Conservation (phyloP, 2,329 filamentous ascomycete genomes). For the Apiospora phragmitis region DNA sequence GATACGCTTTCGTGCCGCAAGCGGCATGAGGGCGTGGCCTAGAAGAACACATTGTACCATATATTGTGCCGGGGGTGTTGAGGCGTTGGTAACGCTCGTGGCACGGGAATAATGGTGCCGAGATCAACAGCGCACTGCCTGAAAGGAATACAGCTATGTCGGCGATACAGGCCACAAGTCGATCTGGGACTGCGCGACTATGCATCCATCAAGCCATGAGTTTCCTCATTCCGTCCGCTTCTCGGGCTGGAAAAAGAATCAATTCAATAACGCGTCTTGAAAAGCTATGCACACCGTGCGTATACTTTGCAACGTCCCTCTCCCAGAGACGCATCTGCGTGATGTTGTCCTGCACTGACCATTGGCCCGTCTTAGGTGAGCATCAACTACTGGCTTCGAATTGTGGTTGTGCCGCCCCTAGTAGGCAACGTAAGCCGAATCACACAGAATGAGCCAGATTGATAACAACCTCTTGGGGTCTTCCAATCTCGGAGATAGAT, state of each 20-base stretch:
- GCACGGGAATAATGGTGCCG: not conserved
- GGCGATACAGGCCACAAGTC: not conserved
- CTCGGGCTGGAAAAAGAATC: not conserved
- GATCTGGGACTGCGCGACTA: not conserved
- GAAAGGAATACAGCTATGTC: not conserved
- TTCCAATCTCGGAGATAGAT: not conserved
- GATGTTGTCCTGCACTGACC: too few relatives aligned
- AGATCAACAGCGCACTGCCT: not conserved
- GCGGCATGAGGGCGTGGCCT: constrained; percentile 9
- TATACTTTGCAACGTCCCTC: not conserved
- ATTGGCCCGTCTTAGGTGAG: not conserved
- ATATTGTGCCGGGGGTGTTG: not conserved
- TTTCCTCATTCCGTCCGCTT: not conserved
- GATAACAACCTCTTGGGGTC: not conserved
- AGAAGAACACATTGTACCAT: not conserved
- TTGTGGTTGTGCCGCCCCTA: not conserved
- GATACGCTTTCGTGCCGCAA: constrained; percentile 68
- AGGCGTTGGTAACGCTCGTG: not conserved
- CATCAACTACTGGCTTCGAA: not conserved
- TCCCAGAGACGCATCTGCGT: too few relatives aligned
- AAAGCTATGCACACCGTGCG: not conserved
- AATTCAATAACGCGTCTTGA: not conserved
- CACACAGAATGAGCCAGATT: not conserved
- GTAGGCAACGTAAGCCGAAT: not conserved
- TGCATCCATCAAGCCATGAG: not conserved